A percentile compares a stretch with the other conserved stretches of the same genome.
These are phyloP conservation scores for Glycine tomentella DNA, from an alignment of 306 rosid species.

Conservation along the genomic window DNA sequence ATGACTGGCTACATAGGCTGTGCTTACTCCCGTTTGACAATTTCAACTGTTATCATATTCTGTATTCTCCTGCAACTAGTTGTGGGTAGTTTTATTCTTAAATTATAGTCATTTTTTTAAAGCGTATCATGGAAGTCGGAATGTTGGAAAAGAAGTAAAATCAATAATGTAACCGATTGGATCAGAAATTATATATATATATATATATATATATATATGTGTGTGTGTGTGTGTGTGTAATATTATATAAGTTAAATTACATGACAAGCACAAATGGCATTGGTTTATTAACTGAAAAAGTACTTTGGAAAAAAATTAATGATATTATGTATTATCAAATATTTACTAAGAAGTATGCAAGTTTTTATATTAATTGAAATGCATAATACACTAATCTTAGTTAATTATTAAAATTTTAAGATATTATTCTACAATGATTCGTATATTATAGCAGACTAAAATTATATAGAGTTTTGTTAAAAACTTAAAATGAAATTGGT, in stretches of 20 bases:
- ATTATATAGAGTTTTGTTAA: background rate
- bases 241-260: background rate
- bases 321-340: background rate
- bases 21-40: background rate
- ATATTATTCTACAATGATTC: too few relatives aligned
- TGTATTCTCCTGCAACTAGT: too few relatives aligned
- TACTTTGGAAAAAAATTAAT: background rate
- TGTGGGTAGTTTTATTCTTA: too few relatives aligned
- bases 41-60: too few relatives aligned
- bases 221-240: too few relatives aligned
- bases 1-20: background rate
- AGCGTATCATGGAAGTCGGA: too few relatives aligned
- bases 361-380: background rate
- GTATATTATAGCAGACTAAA: background rate
- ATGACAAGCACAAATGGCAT: background rate
- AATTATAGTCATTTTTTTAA: too few relatives aligned
- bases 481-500: background rate
- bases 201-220: too few relatives aligned
- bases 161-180: background rate
- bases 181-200: background rate
- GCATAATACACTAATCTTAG: too few relatives aligned
- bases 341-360: background rate
- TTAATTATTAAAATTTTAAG: too few relatives aligned
- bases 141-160: background rate
- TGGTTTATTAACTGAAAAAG: background rate